Conservation (phyloP, 352 stramenopile species). For the Plasmopara muralis region DNA sequence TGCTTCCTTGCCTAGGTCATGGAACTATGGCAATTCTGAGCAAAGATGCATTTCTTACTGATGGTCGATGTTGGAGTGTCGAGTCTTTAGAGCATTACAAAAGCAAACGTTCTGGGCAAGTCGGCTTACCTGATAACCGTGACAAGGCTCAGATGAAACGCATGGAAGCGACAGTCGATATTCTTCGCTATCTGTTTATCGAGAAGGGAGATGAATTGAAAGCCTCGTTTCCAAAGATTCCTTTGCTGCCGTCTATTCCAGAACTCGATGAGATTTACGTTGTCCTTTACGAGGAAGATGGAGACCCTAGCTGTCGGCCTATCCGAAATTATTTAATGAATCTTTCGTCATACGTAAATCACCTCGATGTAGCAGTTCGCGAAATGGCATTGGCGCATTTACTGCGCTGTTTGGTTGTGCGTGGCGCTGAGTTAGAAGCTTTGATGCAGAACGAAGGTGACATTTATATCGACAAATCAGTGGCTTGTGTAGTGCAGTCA, state of each 20-base stretch:
- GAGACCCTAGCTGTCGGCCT: conserved; percentile 39
- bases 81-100: conserved; percentile 28
- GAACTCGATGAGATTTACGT: conserved; percentile 64
- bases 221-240: conserved; percentile 54
- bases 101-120: conserved; percentile 8
- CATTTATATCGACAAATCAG: conserved; percentile 47
- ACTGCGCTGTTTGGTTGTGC: conserved; percentile 53
- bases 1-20: conserved; percentile 64
- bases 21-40: conserved; percentile 36
- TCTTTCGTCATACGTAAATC: conserved; percentile 56
- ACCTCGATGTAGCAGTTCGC: conserved; percentile 73
- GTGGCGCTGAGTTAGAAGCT: conserved; percentile 47
- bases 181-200: conserved; percentile 72
- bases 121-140: conserved; percentile 7
- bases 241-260: conserved; percentile 56
- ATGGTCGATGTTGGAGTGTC: conserved; percentile 34
- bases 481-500: conserved; percentile 58
- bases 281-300: conserved; percentile 47
- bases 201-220: conserved; percentile 55
- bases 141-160: conserved; percentile 13
- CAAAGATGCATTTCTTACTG: conserved; percentile 20
- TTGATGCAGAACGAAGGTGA: conserved; percentile 71
- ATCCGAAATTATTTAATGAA: conserved; percentile 51
- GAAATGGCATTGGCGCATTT: conserved; percentile 72
- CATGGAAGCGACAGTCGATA: conserved; percentile 25